Base-by-base conservation (phyloP, 1,139 yeast genomes). In the Yamadazyma triangularis region DNA sequence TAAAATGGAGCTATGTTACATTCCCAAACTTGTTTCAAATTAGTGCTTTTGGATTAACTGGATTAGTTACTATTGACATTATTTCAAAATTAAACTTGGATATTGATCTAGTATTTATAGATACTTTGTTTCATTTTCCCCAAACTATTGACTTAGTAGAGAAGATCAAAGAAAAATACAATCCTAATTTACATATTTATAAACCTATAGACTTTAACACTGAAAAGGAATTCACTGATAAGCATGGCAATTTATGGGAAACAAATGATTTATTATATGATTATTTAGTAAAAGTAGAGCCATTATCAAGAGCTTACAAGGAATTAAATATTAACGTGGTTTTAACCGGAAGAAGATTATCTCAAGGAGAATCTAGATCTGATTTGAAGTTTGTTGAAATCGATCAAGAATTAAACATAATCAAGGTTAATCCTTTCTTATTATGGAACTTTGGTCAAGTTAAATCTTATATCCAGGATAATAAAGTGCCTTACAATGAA, bases 21-120 rank as follows among this genome's bases (percentile, higher is more conserved):
- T 79, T 89, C 48, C 96, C 96, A 4, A 70, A 77, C 23, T 64
- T 91, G 21, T 88, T 58, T 51, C 98, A 91, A 56, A 88, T 96
- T 3, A 87, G 97, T 0, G 97, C 97, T 2, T 87, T 89, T 58
- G 98, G 98, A 0, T 69, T 91, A 25, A 85, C 96, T 1, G 98
- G 98, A 0, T 61, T 89, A 36, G 95, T 83, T 15, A 88, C 91
- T 10, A 66, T 86, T 22, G 96, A 89, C 53, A 83, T 89, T 73
- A 61, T 89, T 25, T 70, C 84, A n/a, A 77, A 78, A 50, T 46
- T 80, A 31, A 45, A 44, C 10, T 68, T 70, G 44, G 70, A 79
- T 1, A 70, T 86, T 8, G 95, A 88, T 36, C 66, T 89, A 36
- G 82, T 91, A 4, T 91, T 89, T 51, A 68, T 89, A 28, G 97